Evolutionary conservation across 2,329 filamentous ascomycete genomes (phyloP).

Genomic region (Aspergillus brasiliensis): DNA sequence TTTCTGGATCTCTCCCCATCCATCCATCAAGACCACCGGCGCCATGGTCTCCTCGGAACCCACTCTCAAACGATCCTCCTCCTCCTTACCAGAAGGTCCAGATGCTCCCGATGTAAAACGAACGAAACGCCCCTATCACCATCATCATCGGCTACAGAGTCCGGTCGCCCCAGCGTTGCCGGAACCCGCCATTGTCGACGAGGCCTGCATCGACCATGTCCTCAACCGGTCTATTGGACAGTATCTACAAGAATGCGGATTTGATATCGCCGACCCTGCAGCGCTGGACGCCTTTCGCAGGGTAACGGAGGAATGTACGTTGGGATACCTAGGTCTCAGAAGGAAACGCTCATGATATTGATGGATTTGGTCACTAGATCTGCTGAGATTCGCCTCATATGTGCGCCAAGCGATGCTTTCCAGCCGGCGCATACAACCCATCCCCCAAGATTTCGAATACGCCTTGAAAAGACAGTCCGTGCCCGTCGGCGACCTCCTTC

Average conservation of each 20-base stretch:
- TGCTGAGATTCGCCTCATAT: conserved; percentile 56
- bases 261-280: conserved; percentile 56
- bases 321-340: not conserved
- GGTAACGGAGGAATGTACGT: conserved; percentile 62
- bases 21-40: conserved; percentile 14
- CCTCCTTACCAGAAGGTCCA: conserved; percentile 21
- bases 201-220: conserved; percentile 56
- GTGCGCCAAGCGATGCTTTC: conserved; percentile 61
- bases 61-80: conserved; percentile 37
- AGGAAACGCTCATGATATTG: not conserved
- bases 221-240: conserved; percentile 58
- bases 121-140: conserved; percentile 43
- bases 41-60: conserved; percentile 35
- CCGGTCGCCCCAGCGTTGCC: conserved; percentile 33
- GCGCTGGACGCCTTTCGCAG: conserved; percentile 60
- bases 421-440: conserved; percentile 57
- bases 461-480: conserved; percentile 37
- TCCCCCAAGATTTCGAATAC: conserved; percentile 61
- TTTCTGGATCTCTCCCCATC: conserved; percentile 12
- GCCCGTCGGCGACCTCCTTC: conserved; percentile 35
- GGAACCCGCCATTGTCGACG: conserved; percentile 52
- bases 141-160: conserved; percentile 44
- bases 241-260: conserved; percentile 55
- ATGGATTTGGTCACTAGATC: conserved; percentile 42
- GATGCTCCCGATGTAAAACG: conserved; percentile 33